Conservation (phyloP, 2,329 filamentous ascomycete species). For the Akanthomyces dipterigenus region DNA sequence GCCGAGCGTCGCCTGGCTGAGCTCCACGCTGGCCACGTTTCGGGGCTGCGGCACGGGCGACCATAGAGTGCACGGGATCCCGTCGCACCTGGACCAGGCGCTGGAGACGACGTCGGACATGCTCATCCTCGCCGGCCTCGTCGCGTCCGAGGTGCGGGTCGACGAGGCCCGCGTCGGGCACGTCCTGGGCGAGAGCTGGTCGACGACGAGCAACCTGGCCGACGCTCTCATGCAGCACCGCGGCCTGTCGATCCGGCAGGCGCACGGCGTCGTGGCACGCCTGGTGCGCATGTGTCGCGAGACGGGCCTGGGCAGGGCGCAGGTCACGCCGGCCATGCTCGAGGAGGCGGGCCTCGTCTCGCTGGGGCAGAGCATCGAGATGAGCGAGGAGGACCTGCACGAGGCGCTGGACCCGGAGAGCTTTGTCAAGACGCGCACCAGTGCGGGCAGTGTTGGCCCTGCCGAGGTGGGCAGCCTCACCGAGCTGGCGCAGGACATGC, state of each 20-base stretch:
- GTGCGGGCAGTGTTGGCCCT: conserved; percentile 9
- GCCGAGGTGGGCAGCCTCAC: background rate
- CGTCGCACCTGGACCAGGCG: conserved; percentile 7
- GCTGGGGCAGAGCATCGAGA: background rate
- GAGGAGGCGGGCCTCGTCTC: conserved; percentile 5
- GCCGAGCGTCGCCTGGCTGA: conserved; percentile 9
- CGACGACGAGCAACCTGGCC: conserved; percentile 12
- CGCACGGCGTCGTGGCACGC: conserved; percentile 11
- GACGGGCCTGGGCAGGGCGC: background rate
- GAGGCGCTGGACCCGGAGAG: conserved; percentile 8
- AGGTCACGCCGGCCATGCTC: conserved; percentile 1
- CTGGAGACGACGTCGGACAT: conserved; percentile 11
- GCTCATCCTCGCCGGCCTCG: conserved; percentile 8
- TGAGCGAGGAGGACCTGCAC: conserved; percentile 5
- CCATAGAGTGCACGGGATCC: conserved; percentile 6
- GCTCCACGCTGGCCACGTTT: conserved; percentile 11
- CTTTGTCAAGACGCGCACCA: conserved; percentile 8
- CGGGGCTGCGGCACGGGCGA: conserved; percentile 9
- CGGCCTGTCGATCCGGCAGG: conserved; percentile 11
- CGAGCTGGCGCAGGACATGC: background rate
- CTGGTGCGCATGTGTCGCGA: conserved; percentile 11
- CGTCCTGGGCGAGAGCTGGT: conserved; percentile 11
- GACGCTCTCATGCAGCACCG: conserved; percentile 11
- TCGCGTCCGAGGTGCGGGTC: conserved; percentile 11
- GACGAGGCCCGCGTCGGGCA: conserved; percentile 1